Evolutionary conservation across 2,329 filamentous ascomycete species (phyloP).

Genomic region (Colletotrichum salicis): DNA sequence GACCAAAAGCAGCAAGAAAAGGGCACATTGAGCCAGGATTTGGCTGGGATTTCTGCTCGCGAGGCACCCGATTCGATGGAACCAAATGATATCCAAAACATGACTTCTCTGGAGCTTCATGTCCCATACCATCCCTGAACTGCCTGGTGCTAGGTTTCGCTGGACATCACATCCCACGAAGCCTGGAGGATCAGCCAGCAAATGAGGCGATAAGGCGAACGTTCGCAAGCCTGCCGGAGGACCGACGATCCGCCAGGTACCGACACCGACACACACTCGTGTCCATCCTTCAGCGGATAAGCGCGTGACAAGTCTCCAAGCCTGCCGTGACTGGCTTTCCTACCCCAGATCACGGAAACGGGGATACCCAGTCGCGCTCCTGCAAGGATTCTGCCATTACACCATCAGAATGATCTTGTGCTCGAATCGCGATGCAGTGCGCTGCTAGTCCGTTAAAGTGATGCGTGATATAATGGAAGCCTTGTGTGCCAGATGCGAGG

Average conservation of each 20-base stretch:
- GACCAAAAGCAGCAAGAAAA: neutral
- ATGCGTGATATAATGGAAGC: neutral
- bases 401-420: neutral
- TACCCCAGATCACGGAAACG: neutral
- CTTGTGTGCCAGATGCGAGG: neutral
- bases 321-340: neutral
- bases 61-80: conserved; percentile 18
- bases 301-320: neutral
- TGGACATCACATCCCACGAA: neutral
- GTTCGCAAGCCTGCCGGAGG: neutral
- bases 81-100: neutral
- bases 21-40: neutral
- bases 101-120: neutral
- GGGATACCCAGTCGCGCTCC: neutral
- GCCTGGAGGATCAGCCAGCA: neutral
- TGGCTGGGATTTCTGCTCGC: neutral
- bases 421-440: neutral
- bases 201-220: neutral
- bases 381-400: neutral
- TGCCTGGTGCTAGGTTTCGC: neutral
- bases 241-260: conserved; percentile 1
- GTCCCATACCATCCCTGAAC: neutral
- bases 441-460: neutral
- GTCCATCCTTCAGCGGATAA: neutral
- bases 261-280: neutral